A percentile compares a stretch with the other conserved stretches of the same genome.
These are phyloP conservation scores for Sugiyamaella pinicola DNA, from an alignment of 1,139 yeast species.

Conservation along the genomic window DNA sequence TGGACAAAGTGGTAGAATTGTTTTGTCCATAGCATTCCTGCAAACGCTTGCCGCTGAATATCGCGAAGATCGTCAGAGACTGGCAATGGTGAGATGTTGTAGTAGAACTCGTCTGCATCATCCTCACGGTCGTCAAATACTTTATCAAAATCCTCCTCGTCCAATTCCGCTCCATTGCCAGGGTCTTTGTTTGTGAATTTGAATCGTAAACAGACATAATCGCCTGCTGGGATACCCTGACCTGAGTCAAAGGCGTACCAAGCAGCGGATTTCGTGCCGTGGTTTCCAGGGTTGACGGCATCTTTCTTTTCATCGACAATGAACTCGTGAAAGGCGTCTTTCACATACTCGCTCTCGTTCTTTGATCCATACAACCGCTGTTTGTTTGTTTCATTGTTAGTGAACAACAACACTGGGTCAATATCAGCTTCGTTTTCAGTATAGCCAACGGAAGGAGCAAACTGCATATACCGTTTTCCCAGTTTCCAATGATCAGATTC, in stretches of 20 bases:
- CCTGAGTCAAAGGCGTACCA: conserved; percentile 77
- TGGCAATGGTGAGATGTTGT: conserved; percentile 87
- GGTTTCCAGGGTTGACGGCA: conserved; percentile 67
- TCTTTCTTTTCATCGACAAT: conserved; percentile 61
- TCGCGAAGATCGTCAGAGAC: conserved; percentile 78
- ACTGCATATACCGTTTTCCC: conserved; percentile 69
- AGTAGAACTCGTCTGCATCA: conserved; percentile 93
- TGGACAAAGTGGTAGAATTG: conserved; percentile 90
- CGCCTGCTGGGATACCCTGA: conserved; percentile 84
- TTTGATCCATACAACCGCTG: conserved; percentile 66
- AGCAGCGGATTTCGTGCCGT: conserved; percentile 79
- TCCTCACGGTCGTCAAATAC: conserved; percentile 74
- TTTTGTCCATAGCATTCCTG: conserved; percentile 93
- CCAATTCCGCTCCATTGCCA: conserved; percentile 49
- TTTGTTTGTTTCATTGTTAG: conserved; percentile 87
- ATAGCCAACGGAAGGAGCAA: conserved; percentile 89
- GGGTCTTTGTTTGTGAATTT: conserved; percentile 55
- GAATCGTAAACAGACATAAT: conserved; percentile 85
- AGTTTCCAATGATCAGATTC: conserved; percentile 69
- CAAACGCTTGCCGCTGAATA: conserved; percentile 92
- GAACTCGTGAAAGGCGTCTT: conserved; percentile 90
- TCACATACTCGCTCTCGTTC: conserved; percentile 57
- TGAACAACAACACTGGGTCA: conserved; percentile 74
- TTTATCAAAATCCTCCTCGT: conserved; percentile 76
- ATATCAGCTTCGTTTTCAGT: conserved; percentile 60